Base-by-base conservation (phyloP, 2,329 filamentous ascomycete genomes). In the Sphaceloma murrayae region DNA sequence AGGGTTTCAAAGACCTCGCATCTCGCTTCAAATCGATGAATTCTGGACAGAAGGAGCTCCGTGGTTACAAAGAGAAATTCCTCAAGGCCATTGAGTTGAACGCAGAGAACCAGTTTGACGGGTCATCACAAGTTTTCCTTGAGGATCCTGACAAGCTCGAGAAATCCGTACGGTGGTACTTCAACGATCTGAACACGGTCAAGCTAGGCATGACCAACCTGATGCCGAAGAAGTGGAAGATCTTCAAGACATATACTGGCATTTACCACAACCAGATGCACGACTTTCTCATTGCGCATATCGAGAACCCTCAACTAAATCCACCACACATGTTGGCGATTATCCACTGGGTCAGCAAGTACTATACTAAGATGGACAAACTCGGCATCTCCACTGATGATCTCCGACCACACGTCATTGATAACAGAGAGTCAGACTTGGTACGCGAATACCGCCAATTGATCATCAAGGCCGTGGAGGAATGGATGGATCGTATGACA, bases 51-150 rank as follows among this genome's bases (percentile, higher is more conserved):
- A 93, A 93, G 63, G 85, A 87, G 52, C 78, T 93, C 43, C 80
- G 89, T 51, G 91, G 89, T 2, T 98, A 98, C 69, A 98, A 96
- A 67, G 85, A 94, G 55, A 94, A 94, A 60, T 95, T 96, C 61
- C 64, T 94, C 29, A 74, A 84, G 56, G 80, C 83, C 29, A 86
- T 95, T 57, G 75, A 80, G 55, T 69, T 80, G 47, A 80, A 78
- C 50, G 84, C 81, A 5, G 74, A 83, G 57, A 75, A 74, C 33
- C 82, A 89, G 56, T 86, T 95, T 54, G 77, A 78, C 9, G 71
- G 77, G 48, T 75, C 78, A 30, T 77, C 79, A 47, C 75, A 82
- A 44, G 75, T 79, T 34, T 96, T 98, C 61, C 66, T 89, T 43
- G 82, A 82, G 27, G 86, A 96, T 57, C 85, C 91, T 0, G 75